Evolutionary conservation across 75 land plant genomes (phyloP), one percentile per base, ranked within the genome.

Genomic region (Pinus tabuliformis): DNA sequence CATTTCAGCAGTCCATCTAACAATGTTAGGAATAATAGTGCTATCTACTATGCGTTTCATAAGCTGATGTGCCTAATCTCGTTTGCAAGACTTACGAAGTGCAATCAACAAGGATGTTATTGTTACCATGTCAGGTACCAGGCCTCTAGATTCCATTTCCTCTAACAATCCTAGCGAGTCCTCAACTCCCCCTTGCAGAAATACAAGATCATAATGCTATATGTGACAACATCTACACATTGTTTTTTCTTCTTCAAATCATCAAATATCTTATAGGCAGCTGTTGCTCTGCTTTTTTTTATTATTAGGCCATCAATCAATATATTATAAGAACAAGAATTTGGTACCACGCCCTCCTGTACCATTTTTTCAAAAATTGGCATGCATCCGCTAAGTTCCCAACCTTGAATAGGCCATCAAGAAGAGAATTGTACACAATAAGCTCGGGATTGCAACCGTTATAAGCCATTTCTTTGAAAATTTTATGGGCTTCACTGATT

Each of bases 101-200:
- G 75, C 92, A 58, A 88, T 82, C 64, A 90, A 57, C 20, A 90
- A 74, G 0, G 88, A 71, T 20, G 92, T 81, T 37, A 87, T 58
- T 2, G 86, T 88, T 57, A 90, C 82, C 59, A 90, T 70, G 78
- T 88, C 88, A 45, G 88, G 88, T 60, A 82, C 86, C 68, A 90
- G 88, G 5, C 92, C 92, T 72, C 92, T 83, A 3, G 56, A 82
- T 57, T 88, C 84, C 95, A 90, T 92, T 73, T 90, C 92, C 62
- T 86, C 81, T 22, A 88, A 83, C 70, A 88, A 74, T 2, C 73
- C 52, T 7, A 87, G 71, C 9, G 88, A 88, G 57, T 77, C 84
- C 57, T 86, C 89, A 11, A 88, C 74, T 62, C 76, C 65, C 5
- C 88, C 65, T 70, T 84, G 62, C 86, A 86, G 28, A 86, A 71